Percentiles rank a stretch among this genome's conserved stretches.
phyloP scores from a whole-genome alignment of 208 protist genomes.

The Sergeia podlipaevii region DNA sequence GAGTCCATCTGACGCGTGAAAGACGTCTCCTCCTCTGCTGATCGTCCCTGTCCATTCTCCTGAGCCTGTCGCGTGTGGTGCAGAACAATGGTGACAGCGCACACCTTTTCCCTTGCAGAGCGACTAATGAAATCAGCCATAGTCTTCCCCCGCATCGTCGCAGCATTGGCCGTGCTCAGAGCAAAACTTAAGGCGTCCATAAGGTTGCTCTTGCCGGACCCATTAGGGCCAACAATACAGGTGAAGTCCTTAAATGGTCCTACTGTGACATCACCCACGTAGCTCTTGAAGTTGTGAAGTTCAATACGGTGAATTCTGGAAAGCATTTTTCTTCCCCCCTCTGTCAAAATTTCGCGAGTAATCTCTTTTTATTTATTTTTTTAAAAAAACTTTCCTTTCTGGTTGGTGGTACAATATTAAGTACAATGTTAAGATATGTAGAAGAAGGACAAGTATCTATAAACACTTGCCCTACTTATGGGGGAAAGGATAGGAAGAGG shows the following conservation, averaged over 20 bases:
- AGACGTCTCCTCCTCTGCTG: conserved; percentile 34
- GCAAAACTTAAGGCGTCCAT: conserved; percentile 99
- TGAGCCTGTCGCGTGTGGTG: conserved; percentile 24
- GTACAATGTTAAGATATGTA: background rate
- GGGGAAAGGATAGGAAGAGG: no score
- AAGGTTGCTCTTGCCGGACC: conserved; percentile 98
- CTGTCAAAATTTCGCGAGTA: background rate
- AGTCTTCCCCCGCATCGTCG: conserved; percentile 70
- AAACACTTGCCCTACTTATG: no score
- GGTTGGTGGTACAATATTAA: background rate
- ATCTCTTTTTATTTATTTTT: background rate
- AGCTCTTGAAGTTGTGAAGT: conserved; percentile 99
- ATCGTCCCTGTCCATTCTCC: conserved; percentile 8
- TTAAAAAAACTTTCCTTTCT: no score
- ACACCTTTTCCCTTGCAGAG: conserved; percentile 39
- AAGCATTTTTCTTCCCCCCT: no score
- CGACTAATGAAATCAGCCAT: conserved; percentile 93
- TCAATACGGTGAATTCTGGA: conserved; percentile 87
- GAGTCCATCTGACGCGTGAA: conserved; percentile 78
- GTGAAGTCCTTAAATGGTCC: conserved; percentile 98
- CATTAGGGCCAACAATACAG: conserved; percentile 99
- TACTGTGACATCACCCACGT: conserved; percentile 91
- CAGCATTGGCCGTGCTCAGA: conserved; percentile 73
- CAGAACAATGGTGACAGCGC: conserved; percentile 81
- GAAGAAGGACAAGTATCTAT: no score